A percentile compares a stretch with the other conserved stretches of the same genome.
These are phyloP conservation scores for Microsporum canis DNA, from an alignment of 2,329 filamentous ascomycete genomes.

Conservation along the genomic window DNA sequence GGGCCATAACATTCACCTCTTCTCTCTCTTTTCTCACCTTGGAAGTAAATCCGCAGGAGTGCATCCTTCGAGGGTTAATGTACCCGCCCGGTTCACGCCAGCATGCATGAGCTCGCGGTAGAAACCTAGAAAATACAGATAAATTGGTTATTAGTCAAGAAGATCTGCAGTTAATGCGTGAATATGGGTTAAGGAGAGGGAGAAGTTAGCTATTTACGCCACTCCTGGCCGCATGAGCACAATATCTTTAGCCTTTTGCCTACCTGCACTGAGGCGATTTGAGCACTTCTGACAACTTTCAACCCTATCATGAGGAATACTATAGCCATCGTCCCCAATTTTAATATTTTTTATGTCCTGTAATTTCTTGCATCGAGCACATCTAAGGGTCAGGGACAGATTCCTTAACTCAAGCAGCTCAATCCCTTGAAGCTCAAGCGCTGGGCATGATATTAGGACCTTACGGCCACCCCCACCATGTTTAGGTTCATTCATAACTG, in stretches of 20 bases:
- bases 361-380: constrained; percentile 62
- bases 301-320: constrained; percentile 30
- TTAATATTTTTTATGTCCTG: constrained; percentile 59
- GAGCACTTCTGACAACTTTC: constrained; percentile 47
- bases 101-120: constrained; percentile 60
- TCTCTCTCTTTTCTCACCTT: constrained; percentile 35
- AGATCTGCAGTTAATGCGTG: background rate
- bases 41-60: constrained; percentile 65
- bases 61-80: constrained; percentile 65
- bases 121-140: constrained; percentile 35
- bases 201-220: background rate
- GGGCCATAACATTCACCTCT: background rate
- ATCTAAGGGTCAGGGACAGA: constrained; percentile 62
- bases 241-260: background rate
- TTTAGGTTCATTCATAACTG: constrained; percentile 25
- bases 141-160: background rate
- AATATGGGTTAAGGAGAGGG: background rate
- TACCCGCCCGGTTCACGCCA: constrained; percentile 63
- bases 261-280: constrained; percentile 38
- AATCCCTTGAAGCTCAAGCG: constrained; percentile 63
- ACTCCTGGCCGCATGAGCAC: background rate
- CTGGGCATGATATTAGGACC: constrained; percentile 68
- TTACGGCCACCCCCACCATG: constrained; percentile 48
- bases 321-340: constrained; percentile 37
- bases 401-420: constrained; percentile 60